Conservation (phyloP, 2,329 filamentous ascomycete genomes). For the Fusarium duplospermum region DNA sequence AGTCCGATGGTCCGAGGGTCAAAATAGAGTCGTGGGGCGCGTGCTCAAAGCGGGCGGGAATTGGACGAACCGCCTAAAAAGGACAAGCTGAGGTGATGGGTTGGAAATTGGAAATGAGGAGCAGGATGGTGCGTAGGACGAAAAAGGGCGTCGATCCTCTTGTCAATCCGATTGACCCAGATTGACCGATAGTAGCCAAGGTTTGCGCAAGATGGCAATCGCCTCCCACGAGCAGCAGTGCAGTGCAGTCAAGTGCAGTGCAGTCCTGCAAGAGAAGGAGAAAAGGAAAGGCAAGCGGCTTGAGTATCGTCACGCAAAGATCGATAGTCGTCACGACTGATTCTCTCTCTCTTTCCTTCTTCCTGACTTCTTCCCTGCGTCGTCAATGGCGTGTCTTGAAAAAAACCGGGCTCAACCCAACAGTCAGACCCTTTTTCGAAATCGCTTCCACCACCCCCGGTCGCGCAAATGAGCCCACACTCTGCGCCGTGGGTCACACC, state of each 20-base stretch:
- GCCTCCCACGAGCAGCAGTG: not conserved
- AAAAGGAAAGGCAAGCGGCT: slow-evolving; percentile 6
- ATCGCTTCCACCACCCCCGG: slow-evolving; percentile 35
- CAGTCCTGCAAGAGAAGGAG: not conserved
- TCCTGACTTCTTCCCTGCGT: slow-evolving; percentile 12
- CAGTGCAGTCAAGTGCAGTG: not conserved
- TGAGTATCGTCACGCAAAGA: slow-evolving; percentile 13
- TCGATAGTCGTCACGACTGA: slow-evolving; percentile 20
- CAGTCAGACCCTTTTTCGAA: slow-evolving; percentile 24
- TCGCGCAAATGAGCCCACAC: slow-evolving; percentile 42
- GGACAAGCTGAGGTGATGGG: slow-evolving; percentile 22
- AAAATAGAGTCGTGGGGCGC: slow-evolving; percentile 39
- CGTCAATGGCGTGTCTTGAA: slow-evolving; percentile 37
- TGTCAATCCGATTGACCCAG: slow-evolving; percentile 1
- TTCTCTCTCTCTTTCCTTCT: slow-evolving; percentile 16
- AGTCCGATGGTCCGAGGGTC: slow-evolving; percentile 34
- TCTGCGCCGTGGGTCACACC: slow-evolving; percentile 22
- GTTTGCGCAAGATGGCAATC: not conserved
- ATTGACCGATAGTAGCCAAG: slow-evolving; percentile 11
- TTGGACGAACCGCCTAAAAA: slow-evolving; percentile 23
- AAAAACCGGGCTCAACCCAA: slow-evolving; percentile 28
- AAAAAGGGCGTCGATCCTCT: not conserved
- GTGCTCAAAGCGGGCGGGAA: slow-evolving; percentile 33
- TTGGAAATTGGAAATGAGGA: slow-evolving; percentile 29
- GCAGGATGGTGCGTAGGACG: slow-evolving; percentile 23